A percentile compares a stretch with the other conserved stretches of the same genome.
These are phyloP conservation scores for Xylariales sp. DNA, from an alignment of 2,329 filamentous ascomycete genomes.

Conservation along the genomic window DNA sequence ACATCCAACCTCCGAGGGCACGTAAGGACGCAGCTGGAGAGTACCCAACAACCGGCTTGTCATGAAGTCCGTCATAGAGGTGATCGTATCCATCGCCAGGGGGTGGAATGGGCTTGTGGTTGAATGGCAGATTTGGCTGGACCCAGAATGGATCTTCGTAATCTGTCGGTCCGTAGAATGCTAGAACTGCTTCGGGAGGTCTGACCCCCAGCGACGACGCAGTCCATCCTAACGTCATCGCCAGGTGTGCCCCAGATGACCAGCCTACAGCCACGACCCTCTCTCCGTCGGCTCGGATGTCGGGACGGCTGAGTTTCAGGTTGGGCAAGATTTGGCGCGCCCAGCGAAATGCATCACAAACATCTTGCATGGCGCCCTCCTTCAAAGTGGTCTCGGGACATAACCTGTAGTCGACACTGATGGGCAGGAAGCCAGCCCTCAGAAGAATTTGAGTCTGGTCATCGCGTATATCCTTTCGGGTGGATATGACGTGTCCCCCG, in stretches of 20 bases:
- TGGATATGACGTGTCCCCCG: slow-evolving; percentile 36
- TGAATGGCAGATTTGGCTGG: too few relatives aligned
- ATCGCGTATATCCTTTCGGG: slow-evolving; percentile 31
- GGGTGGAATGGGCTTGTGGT: too few relatives aligned
- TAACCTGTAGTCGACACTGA: slow-evolving; percentile 46
- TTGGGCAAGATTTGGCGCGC: slow-evolving; percentile 26
- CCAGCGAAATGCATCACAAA: slow-evolving; percentile 38
- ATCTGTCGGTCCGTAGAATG: slow-evolving; percentile 37
- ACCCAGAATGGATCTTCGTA: slow-evolving; percentile 17
- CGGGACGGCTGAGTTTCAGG: slow-evolving; percentile 11
- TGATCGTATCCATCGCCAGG: too few relatives aligned
- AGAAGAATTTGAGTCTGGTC: slow-evolving; percentile 34
- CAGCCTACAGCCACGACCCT: slow-evolving; percentile 39
- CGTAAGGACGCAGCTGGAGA: too few relatives aligned
- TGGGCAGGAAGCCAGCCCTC: slow-evolving; percentile 36
- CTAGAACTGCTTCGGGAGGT: slow-evolving; percentile 37
- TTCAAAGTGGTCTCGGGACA: slow-evolving; percentile 42
- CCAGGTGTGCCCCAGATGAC: slow-evolving; percentile 43
- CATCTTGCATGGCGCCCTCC: slow-evolving; percentile 42
- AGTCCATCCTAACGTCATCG: slow-evolving; percentile 38
- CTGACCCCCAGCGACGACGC: slow-evolving; percentile 19
- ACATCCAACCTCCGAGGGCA: too few relatives aligned
- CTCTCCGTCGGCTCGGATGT: slow-evolving; percentile 21
- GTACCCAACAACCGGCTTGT: too few relatives aligned
- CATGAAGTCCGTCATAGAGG: too few relatives aligned